Evolutionary conservation across 345 rosid genomes (phyloP).

Genomic region (Citrus glauca): DNA sequence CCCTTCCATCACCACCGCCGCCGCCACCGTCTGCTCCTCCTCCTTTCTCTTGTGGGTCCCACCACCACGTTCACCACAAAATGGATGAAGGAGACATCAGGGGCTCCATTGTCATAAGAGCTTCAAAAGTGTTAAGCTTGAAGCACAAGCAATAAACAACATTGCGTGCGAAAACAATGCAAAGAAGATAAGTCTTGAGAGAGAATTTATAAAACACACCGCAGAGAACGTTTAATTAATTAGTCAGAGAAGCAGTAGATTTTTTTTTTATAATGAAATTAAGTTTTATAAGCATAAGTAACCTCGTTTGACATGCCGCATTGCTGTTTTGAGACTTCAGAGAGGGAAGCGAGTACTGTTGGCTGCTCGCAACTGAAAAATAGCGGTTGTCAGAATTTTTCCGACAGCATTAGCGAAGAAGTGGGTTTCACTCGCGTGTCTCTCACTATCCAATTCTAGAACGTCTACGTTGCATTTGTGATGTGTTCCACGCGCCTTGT

Average conservation of each 20-base stretch:
- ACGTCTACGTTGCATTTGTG: neutral
- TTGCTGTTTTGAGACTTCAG: neutral
- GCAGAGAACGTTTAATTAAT: neutral
- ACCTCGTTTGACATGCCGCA: neutral
- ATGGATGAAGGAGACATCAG: neutral
- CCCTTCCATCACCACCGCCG: neutral
- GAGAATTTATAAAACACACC: neutral
- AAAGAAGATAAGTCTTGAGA: no score
- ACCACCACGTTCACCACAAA: neutral
- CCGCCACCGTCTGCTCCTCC: neutral
- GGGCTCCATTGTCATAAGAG: slow-evolving; percentile 13
- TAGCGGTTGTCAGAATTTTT: slow-evolving; percentile 25
- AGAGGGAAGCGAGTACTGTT: neutral
- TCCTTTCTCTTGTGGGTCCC: slow-evolving; percentile 11
- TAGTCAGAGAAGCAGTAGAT: neutral
- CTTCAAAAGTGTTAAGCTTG: neutral
- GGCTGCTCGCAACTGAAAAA: neutral
- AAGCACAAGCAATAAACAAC: neutral
- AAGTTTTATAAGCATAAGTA: neutral
- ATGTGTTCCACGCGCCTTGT: slow-evolving; percentile 18
- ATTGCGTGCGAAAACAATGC: neutral
- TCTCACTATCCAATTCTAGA: neutral
- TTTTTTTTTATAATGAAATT: neutral
- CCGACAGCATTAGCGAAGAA: slow-evolving; percentile 19
- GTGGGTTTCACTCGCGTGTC: neutral